Base-by-base conservation (phyloP, 106 monocot species). In the Dioscorea dumetorum region DNA sequence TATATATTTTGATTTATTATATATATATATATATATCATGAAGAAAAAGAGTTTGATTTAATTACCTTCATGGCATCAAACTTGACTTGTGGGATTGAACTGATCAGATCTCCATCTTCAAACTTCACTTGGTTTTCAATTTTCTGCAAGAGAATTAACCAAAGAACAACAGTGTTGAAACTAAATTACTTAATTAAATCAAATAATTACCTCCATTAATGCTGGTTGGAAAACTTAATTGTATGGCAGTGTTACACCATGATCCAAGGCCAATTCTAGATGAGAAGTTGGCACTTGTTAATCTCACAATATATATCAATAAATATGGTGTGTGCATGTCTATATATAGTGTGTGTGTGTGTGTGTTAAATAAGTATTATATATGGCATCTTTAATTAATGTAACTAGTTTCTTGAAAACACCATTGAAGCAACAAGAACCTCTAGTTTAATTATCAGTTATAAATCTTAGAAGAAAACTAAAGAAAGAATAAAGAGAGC, bases 61-160 rank as follows among this genome's bases (percentile, higher is more conserved):
- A 67, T 57, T 76, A 91, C 91, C 87, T 87, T 91, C 62, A 87
- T 33, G 72, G 87, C 91, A 60, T 91, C 91, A 32, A 74, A 48
- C 58, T 84, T 91, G 78, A 69, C 74, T 28, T 71, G 71, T 41
- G 81, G 68, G 49, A 62, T 23, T n/a, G 77, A 48, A 7, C 52
- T 82, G n/a, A n/a, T n/a, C 60, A 32, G 32, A 16, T 79, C 77
- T 28, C 70, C 78, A 48, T 28, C 67, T 48, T 77, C 86, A 33
- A 71, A 22, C 21, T 58, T 67, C 22, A 79, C 35, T 24, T 59
- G 76, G 12, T 64, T 64, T 19, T 73, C 64, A n/a, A 52, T 73
- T 19, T 66, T 78, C 81, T 84, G 72, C 76, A 78, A 64, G 31
- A 13, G 67, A 21, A 31, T 67, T n/a, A 52, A 63, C 11, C 41